Conservation (phyloP, 2,329 filamentous ascomycete species). For the Ophioceras dolichostomum region DNA sequence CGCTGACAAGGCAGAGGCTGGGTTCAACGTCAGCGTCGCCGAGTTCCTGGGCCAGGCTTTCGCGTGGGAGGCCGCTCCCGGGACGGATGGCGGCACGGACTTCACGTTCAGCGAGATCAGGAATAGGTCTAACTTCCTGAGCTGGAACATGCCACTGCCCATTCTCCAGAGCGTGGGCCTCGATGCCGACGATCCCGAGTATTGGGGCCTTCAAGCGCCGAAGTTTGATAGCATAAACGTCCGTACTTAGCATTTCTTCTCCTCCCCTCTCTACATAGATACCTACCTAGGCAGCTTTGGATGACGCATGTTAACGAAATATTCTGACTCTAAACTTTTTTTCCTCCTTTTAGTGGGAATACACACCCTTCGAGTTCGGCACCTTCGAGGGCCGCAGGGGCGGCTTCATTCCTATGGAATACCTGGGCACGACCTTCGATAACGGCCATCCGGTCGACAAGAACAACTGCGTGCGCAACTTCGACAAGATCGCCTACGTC, state of each 20-base stretch:
- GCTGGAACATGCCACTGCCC: background rate
- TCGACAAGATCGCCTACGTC: background rate
- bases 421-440: background rate
- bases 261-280: background rate
- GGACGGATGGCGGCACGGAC: background rate
- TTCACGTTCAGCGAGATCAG: background rate
- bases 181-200: background rate
- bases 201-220: background rate
- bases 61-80: background rate
- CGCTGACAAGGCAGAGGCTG: background rate
- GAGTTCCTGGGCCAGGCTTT: background rate
- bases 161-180: background rate
- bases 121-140: background rate
- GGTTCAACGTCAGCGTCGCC: background rate
- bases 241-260: background rate
- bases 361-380: background rate
- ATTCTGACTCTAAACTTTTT: too few relatives aligned
- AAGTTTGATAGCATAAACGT: background rate
- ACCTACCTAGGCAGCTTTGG: too few relatives aligned
- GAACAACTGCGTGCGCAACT: background rate
- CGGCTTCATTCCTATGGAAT: background rate
- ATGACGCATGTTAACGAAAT: too few relatives aligned
- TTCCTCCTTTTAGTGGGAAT: too few relatives aligned
- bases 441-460: background rate
- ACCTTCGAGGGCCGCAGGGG: background rate